Evolutionary conservation across 1,139 yeast species (phyloP).

Genomic region (Kodamaea plutei): DNA sequence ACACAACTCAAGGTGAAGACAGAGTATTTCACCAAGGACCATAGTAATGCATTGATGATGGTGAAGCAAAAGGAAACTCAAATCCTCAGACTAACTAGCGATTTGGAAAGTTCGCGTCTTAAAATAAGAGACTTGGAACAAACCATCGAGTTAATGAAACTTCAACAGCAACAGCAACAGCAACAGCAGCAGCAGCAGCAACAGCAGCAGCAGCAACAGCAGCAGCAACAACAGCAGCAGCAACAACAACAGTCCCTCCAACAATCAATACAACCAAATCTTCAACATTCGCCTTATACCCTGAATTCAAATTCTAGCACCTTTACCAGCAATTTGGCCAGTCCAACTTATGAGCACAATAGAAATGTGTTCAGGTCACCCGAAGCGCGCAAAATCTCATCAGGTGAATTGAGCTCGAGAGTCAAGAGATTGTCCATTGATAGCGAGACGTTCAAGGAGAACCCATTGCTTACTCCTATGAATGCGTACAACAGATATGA

Average conservation of each 20-base stretch:
- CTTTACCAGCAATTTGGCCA: constrained; percentile 8
- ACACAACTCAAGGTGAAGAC: constrained; percentile 26
- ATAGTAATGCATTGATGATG: constrained; percentile 47
- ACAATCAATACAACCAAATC: constrained; percentile 3
- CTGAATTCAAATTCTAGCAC: constrained; percentile 2
- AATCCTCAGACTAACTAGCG: constrained; percentile 54
- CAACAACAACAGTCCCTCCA: constrained; percentile 7
- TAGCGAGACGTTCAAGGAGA: constrained; percentile 23
- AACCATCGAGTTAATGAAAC: constrained; percentile 44
- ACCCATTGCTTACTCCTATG: constrained; percentile 11
- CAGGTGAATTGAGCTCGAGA: constrained; percentile 41
- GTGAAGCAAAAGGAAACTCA: constrained; percentile 67
- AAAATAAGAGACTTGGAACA: constrained; percentile 50
- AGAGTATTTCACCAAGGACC: constrained; percentile 44
- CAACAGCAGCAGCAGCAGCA: constrained; percentile 6
- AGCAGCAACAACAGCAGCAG: constrained; percentile 4
- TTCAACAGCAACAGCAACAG: constrained; percentile 23
- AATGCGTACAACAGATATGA: constrained; percentile 12
- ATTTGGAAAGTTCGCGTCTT: constrained; percentile 51
- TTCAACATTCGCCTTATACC: constrained; percentile 2
- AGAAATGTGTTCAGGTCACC: constrained; percentile 11
- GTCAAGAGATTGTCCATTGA: constrained; percentile 46
- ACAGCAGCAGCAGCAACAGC: constrained; percentile 9
- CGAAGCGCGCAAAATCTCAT: constrained; percentile 20
- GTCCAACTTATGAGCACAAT: constrained; percentile 5